Evolutionary conservation across 75 land plant genomes (phyloP).

Genomic region (Isoetes taiwanensis): DNA sequence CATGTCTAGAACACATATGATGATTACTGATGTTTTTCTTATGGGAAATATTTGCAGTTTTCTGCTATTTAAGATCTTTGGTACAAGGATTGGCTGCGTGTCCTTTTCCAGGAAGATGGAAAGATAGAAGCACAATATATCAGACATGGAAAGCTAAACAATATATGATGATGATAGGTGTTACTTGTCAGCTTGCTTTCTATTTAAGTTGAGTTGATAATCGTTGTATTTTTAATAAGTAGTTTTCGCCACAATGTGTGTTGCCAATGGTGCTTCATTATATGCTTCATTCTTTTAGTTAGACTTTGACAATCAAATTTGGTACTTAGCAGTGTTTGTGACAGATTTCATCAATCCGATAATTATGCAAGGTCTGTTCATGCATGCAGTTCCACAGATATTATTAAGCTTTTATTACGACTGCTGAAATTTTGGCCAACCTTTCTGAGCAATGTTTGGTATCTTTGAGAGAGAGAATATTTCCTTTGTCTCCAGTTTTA

Average conservation of each 20-base stretch:
- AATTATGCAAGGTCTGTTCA: slow-evolving; percentile 19
- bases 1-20: background rate
- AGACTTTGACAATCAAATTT: no score
- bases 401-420: slow-evolving; percentile 2
- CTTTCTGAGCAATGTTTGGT: no score
- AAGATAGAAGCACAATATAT: slow-evolving; percentile 13
- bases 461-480: no score
- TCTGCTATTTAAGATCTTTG: slow-evolving; percentile 13
- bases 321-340: background rate
- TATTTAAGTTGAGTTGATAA: background rate
- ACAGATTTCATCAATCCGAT: slow-evolving; percentile 12
- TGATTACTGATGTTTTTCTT: no score
- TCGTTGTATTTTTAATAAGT: background rate
- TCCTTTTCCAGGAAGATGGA: slow-evolving; percentile 14
- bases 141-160: slow-evolving; percentile 8
- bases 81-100: slow-evolving; percentile 14
- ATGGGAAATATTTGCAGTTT: slow-evolving; percentile 10
- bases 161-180: slow-evolving; percentile 10
- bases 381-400: slow-evolving; percentile 6
- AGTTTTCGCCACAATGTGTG: background rate
- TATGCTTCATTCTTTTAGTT: background rate
- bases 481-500: no score
- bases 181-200: no score
- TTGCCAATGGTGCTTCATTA: background rate
- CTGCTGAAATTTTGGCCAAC: slow-evolving; percentile 9